Evolutionary conservation across 2,329 filamentous ascomycete genomes (phyloP).

Genomic region (Botrytis aclada): DNA sequence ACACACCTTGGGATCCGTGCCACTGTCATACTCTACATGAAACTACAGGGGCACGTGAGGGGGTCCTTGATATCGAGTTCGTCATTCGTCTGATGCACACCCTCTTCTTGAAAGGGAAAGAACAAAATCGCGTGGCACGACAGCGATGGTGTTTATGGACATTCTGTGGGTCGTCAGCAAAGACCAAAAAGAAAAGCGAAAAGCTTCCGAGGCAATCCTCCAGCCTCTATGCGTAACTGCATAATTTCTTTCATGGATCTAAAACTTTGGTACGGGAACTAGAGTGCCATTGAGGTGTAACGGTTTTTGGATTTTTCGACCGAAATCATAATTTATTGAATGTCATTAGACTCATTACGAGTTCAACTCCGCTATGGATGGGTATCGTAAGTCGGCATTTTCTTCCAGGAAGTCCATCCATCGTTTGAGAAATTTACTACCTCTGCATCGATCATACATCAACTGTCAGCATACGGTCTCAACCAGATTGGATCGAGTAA

Average conservation of each 20-base stretch:
- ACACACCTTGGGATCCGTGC: neutral
- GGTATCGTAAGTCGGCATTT: conserved; percentile 84
- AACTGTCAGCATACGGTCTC: conserved; percentile 31
- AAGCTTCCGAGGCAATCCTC: conserved; percentile 1
- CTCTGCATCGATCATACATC: conserved; percentile 50
- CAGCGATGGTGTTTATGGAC: conserved; percentile 6
- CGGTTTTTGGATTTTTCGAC: neutral
- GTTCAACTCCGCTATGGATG: conserved; percentile 52
- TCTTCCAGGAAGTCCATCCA: conserved; percentile 95
- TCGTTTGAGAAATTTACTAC: conserved; percentile 76
- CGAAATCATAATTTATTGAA: neutral
- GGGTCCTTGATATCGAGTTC: conserved; percentile 19
- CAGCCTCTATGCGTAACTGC: neutral
- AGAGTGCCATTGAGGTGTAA: neutral
- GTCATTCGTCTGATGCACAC: conserved; percentile 32
- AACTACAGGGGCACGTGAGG: too few relatives aligned
- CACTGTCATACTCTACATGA: conserved; percentile 23
- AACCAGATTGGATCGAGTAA: conserved; percentile 9
- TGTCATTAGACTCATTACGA: conserved; percentile 23
- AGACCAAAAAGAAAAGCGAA: neutral
- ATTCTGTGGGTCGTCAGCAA: neutral
- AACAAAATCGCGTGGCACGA: conserved; percentile 26
- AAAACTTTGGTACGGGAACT: neutral
- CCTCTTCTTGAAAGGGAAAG: neutral
- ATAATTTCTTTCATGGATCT: neutral